Percentiles rank a stretch among this genome's conserved stretches.
These are phyloP conservation scores for Ustilago cynodontis DNA, from an alignment of 1,284 basidiomycete genomes.

Conservation along the genomic window DNA sequence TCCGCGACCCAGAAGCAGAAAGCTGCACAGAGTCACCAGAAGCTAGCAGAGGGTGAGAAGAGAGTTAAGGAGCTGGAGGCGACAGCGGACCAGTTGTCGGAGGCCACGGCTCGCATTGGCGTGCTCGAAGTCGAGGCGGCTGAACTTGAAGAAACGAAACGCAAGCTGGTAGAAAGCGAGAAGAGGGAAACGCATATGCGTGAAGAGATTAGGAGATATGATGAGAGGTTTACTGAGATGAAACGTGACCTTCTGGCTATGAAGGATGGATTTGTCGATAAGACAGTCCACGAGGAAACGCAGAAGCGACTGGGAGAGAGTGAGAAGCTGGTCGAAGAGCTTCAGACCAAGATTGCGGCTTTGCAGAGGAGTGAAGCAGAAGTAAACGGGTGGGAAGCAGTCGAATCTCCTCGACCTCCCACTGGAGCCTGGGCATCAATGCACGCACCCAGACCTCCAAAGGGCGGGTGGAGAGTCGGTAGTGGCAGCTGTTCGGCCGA, in stretches of 20 bases:
- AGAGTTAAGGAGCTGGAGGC: conserved; percentile 50
- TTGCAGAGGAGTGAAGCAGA: background rate
- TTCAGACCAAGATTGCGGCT: conserved; percentile 27
- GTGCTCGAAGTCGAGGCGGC: background rate
- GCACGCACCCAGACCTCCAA: conserved; percentile 26
- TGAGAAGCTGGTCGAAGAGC: conserved; percentile 37
- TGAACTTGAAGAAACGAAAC: background rate
- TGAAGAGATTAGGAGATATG: conserved; percentile 35
- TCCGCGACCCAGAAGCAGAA: conserved; percentile 65
- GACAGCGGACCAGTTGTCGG: conserved; percentile 30
- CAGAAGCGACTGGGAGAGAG: conserved; percentile 31
- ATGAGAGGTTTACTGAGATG: conserved; percentile 47
- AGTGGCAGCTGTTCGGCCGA: background rate
- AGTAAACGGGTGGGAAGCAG: conserved; percentile 27
- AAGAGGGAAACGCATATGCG: conserved; percentile 29
- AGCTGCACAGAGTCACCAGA: conserved; percentile 56
- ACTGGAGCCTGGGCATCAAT: conserved; percentile 43
- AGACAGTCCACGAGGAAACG: conserved; percentile 20
- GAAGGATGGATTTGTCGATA: conserved; percentile 52
- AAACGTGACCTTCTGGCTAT: conserved; percentile 54
- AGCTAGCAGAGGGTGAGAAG: conserved; percentile 58
- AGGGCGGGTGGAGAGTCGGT: background rate
- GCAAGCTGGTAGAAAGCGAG: conserved; percentile 30
- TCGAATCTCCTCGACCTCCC: conserved; percentile 1
- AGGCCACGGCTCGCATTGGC: conserved; percentile 8